Percentiles rank a stretch among this genome's conserved stretches.
These are phyloP conservation scores for Debaryomycetaceae sp. DNA, from an alignment of 1,139 yeast genomes.

Conservation along the genomic window DNA sequence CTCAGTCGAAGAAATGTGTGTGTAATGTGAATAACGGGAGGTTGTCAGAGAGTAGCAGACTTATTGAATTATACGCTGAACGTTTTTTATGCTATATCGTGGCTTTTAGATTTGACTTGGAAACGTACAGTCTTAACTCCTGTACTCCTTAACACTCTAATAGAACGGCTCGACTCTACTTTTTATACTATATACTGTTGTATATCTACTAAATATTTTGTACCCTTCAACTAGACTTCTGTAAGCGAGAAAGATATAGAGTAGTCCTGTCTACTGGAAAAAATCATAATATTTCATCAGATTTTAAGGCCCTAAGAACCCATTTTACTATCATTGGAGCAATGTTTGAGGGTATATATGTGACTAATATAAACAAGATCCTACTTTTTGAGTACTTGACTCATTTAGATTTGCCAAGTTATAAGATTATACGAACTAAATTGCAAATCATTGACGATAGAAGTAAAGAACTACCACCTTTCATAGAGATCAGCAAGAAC, in stretches of 20 bases:
- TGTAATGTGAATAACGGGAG: background rate
- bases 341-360: slow-evolving; percentile 59
- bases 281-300: background rate
- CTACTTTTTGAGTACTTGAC: slow-evolving; percentile 58
- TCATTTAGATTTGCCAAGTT: slow-evolving; percentile 49
- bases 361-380: slow-evolving; percentile 53
- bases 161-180: slow-evolving; percentile 15
- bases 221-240: background rate
- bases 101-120: background rate
- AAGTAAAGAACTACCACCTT: slow-evolving; percentile 11
- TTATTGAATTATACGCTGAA: background rate
- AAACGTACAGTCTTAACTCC: background rate
- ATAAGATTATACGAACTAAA: slow-evolving; percentile 23
- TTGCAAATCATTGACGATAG: slow-evolving; percentile 4
- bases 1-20: background rate
- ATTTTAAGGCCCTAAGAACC: too few species aligned
- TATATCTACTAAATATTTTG: background rate
- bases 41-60: background rate
- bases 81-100: background rate
- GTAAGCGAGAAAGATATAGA: background rate
- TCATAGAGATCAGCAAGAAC: slow-evolving; percentile 28
- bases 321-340: background rate
- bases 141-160: slow-evolving; percentile 7
- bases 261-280: background rate
- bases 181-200: slow-evolving; percentile 1